A percentile compares a stretch with the other conserved stretches of the same genome.
phyloP scores from a whole-genome alignment of 108 stramenopile species.

The Bacterosira constricta region DNA sequence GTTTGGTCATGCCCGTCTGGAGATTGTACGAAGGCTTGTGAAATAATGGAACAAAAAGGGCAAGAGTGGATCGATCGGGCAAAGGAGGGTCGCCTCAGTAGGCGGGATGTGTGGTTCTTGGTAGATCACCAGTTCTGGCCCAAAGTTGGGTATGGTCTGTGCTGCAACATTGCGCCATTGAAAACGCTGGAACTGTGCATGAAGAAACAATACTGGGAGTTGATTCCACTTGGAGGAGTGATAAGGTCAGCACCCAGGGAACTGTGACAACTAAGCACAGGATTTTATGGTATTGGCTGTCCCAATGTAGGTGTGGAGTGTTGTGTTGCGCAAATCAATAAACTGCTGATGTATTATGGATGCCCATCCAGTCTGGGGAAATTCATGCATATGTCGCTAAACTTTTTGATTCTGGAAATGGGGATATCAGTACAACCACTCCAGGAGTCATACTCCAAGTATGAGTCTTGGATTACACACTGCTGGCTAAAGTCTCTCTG shows the following conservation, averaged over 20 bases:
- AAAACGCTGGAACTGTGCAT: neutral
- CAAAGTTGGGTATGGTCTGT: conserved; percentile 1
- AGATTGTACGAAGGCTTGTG: neutral
- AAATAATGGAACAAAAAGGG: neutral
- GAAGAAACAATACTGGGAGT: neutral
- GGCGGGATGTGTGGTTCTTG: conserved; percentile 4
- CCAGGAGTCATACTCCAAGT: neutral
- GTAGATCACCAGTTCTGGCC: conserved; percentile 13
- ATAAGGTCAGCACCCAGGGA: neutral
- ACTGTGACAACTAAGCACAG: neutral
- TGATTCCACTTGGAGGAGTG: neutral
- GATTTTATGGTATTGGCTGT: conserved; percentile 14
- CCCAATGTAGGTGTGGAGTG: conserved; percentile 11
- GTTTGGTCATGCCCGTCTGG: conserved; percentile 6
- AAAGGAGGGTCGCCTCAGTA: neutral
- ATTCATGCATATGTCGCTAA: neutral
- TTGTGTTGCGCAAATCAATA: neutral
- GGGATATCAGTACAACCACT: conserved; percentile 11
- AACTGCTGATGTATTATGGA: conserved; percentile 16
- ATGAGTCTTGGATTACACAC: neutral
- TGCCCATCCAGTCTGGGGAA: neutral
- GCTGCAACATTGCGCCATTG: conserved; percentile 1
- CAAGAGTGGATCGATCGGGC: neutral
- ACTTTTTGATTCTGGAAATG: neutral
- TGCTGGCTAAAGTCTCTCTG: conserved; percentile 1